phyloP scores from a whole-genome alignment of 768 basidiomycete species.

The Tricholoma terreum region DNA sequence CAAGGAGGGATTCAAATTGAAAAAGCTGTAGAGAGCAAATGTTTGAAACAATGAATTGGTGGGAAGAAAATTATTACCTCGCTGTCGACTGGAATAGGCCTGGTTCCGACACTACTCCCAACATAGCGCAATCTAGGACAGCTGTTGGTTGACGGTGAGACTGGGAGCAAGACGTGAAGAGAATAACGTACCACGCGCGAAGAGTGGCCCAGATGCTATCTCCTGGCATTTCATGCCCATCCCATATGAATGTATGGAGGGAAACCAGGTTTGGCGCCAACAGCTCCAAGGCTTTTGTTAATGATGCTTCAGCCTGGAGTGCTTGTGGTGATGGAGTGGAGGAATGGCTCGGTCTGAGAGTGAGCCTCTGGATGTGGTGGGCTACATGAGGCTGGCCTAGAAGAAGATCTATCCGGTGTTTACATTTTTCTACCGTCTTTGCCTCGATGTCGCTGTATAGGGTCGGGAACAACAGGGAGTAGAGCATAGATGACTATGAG shows the following conservation, averaged over 20 bases:
- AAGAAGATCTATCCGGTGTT: constrained; percentile 15
- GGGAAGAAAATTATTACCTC: constrained; percentile 11
- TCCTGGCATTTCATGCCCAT: constrained; percentile 19
- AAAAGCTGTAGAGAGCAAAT: constrained; percentile 15
- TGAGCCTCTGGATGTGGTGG: constrained; percentile 12
- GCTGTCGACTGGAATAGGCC: constrained; percentile 15
- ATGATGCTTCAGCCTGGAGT: constrained; percentile 10
- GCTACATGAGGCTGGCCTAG: constrained; percentile 10
- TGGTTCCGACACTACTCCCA: constrained; percentile 19
- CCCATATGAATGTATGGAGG: constrained; percentile 24
- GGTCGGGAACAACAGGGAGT: constrained; percentile 9
- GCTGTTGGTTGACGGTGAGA: constrained; percentile 6
- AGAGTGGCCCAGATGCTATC: constrained; percentile 20
- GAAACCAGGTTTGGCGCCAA: constrained; percentile 14
- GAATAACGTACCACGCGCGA: constrained; percentile 11
- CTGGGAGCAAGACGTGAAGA: not conserved
- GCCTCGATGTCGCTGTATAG: constrained; percentile 12
- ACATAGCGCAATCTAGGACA: constrained; percentile 21
- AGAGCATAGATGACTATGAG: constrained; percentile 6
- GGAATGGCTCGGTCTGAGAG: constrained; percentile 19
- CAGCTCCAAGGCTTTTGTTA: constrained; percentile 10
- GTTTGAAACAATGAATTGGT: not conserved
- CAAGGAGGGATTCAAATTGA: constrained; percentile 17
- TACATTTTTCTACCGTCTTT: constrained; percentile 14
- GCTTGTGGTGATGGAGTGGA: constrained; percentile 8